phyloP scores from a whole-genome alignment of 495 filamentous ascomycete species.

The Hypoxylon crocopeplum region DNA sequence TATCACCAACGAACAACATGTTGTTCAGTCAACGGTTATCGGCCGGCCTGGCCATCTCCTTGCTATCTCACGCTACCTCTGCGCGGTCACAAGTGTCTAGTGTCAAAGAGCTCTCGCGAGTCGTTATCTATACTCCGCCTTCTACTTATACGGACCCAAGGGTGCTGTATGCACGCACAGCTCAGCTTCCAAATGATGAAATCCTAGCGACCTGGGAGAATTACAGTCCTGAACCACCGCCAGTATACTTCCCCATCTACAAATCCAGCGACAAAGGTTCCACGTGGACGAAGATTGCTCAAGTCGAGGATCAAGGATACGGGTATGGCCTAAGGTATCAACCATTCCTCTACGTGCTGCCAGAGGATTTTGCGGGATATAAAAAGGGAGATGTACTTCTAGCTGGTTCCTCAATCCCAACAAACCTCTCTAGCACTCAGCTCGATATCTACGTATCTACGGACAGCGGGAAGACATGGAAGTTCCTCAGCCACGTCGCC shows the following conservation, averaged over 20 bases:
- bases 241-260: constrained; percentile 70
- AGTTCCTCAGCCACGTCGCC: constrained; percentile 70
- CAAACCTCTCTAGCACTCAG: constrained; percentile 65
- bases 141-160: constrained; percentile 44
- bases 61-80: neutral
- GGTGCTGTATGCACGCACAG: constrained; percentile 60
- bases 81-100: constrained; percentile 2
- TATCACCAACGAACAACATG: neutral
- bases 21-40: constrained; percentile 12
- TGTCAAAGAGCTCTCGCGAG: constrained; percentile 20
- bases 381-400: constrained; percentile 65
- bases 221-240: constrained; percentile 62
- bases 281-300: constrained; percentile 67
- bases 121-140: constrained; percentile 25
- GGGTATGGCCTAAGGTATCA: constrained; percentile 71
- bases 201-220: constrained; percentile 73
- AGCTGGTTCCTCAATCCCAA: constrained; percentile 68
- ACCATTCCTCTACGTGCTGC: constrained; percentile 69
- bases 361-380: constrained; percentile 61
- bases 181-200: constrained; percentile 55
- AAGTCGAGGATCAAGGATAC: constrained; percentile 67
- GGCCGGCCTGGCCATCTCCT: constrained; percentile 17
- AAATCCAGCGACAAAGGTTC: constrained; percentile 65
- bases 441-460: constrained; percentile 71
- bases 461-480: constrained; percentile 67